These are phyloP conservation scores for Colletotrichum karsti DNA, from an alignment of 2,329 filamentous ascomycete genomes.

Conservation along the genomic window DNA sequence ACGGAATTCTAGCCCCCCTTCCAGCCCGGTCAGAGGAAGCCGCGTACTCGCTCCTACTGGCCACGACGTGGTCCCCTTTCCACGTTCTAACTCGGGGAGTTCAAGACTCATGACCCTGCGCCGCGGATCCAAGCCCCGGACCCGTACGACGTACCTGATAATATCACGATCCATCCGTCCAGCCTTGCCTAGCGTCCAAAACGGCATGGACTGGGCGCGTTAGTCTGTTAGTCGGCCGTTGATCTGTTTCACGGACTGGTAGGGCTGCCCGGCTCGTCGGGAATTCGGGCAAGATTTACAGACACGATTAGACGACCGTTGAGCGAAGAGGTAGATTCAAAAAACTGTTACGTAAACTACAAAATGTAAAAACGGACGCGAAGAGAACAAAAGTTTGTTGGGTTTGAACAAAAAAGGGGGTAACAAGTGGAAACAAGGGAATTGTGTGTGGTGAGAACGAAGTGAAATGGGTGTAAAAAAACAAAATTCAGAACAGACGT, in stretches of 20 bases:
- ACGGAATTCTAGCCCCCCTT: too few species aligned
- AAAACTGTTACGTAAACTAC: conserved; percentile 1
- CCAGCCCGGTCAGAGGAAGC: too few species aligned
- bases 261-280: background rate
- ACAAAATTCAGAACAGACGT: background rate
- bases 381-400: background rate
- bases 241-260: background rate
- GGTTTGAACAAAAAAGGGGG: background rate
- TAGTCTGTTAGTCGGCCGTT: background rate
- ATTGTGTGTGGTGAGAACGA: background rate
- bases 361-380: background rate
- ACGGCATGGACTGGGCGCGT: background rate
- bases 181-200: background rate
- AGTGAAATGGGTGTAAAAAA: background rate
- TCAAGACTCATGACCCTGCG: background rate
- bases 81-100: too few species aligned
- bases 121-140: background rate
- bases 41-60: too few species aligned
- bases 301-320: background rate
- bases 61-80: too few species aligned
- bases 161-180: background rate
- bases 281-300: background rate
- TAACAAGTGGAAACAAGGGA: background rate
- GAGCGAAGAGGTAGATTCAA: background rate
- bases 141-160: background rate